Evolutionary conservation across 192 early-diverging fungal genomes (phyloP).

Genomic region (Rhizoclosmatium sp.): DNA sequence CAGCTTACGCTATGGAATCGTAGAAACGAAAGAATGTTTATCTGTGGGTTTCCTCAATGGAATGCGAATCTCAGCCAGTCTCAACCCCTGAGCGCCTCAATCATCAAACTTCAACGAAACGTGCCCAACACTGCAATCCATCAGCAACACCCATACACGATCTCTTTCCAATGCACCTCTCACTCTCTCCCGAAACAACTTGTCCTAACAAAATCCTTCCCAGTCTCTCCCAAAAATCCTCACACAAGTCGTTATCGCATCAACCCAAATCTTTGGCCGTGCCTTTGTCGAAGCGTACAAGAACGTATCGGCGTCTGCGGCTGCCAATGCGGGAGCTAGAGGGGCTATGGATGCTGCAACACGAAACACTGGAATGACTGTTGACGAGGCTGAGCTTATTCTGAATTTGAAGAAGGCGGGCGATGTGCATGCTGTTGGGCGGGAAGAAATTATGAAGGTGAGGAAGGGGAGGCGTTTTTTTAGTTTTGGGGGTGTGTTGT

Average conservation of each 20-base stretch:
- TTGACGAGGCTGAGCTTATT: constrained; percentile 92
- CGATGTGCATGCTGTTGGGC: constrained; percentile 35
- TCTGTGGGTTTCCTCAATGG: no score
- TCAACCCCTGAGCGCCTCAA: no score
- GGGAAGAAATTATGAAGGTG: constrained; percentile 67
- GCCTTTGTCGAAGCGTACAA: constrained; percentile 95
- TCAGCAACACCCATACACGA: no score
- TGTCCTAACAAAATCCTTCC: background rate
- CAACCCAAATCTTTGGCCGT: constrained; percentile 83
- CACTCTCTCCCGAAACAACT: background rate
- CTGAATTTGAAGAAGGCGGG: constrained; percentile 81
- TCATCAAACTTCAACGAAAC: no score
- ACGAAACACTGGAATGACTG: constrained; percentile 79
- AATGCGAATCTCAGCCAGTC: no score
- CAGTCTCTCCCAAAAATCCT: constrained; percentile 40
- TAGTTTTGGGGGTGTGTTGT: background rate
- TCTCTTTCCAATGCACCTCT: no score
- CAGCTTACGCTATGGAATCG: no score
- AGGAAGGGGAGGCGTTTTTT: background rate
- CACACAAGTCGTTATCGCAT: constrained; percentile 58
- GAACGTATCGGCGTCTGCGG: constrained; percentile 79
- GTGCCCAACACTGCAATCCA: no score
- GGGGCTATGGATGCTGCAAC: constrained; percentile 72
- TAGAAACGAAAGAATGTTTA: no score
- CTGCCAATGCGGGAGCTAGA: constrained; percentile 55